phyloP scores from a whole-genome alignment of 495 filamentous ascomycete genomes.

The Tuber melanosporum region DNA sequence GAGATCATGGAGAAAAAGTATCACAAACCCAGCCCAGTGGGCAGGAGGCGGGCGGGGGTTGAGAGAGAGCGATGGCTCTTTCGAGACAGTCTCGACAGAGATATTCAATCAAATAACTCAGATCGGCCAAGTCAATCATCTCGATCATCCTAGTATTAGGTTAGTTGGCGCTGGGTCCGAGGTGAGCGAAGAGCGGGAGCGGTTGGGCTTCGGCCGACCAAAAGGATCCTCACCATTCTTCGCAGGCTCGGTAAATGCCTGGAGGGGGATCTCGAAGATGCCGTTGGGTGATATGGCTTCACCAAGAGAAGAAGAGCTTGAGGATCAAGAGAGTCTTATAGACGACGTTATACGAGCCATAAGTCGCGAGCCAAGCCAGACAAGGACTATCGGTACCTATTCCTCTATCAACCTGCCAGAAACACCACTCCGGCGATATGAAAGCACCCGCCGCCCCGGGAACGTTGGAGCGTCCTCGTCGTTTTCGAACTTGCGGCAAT shows the following conservation, averaged over 20 bases:
- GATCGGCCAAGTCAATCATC: conserved; percentile 23
- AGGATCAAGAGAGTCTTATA: conserved; percentile 25
- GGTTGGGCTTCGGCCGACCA: conserved; percentile 18
- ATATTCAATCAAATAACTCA: conserved; percentile 33
- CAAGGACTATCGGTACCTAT: conserved; percentile 33
- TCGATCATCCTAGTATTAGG: conserved; percentile 29
- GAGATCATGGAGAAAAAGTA: conserved; percentile 31
- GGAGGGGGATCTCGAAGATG: conserved; percentile 26
- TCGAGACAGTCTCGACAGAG: conserved; percentile 33
- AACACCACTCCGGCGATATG: conserved; percentile 30
- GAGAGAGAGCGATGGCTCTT: conserved; percentile 32
- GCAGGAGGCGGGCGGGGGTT: conserved; percentile 26
- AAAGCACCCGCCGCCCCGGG: conserved; percentile 20
- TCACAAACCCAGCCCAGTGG: conserved; percentile 24
- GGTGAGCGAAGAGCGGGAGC: conserved; percentile 19
- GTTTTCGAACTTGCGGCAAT: conserved; percentile 15
- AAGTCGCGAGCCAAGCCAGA: conserved; percentile 33
- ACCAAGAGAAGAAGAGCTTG: conserved; percentile 7
- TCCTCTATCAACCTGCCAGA: conserved; percentile 32
- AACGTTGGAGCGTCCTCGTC: conserved; percentile 28
- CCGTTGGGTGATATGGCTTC: conserved; percentile 13
- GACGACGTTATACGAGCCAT: conserved; percentile 30
- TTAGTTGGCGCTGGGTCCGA: conserved; percentile 28
- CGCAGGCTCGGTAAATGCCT: conserved; percentile 26
- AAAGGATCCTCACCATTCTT: conserved; percentile 34